phyloP scores from a whole-genome alignment of 179 eudicot genomes.

The Nepenthes alata region DNA sequence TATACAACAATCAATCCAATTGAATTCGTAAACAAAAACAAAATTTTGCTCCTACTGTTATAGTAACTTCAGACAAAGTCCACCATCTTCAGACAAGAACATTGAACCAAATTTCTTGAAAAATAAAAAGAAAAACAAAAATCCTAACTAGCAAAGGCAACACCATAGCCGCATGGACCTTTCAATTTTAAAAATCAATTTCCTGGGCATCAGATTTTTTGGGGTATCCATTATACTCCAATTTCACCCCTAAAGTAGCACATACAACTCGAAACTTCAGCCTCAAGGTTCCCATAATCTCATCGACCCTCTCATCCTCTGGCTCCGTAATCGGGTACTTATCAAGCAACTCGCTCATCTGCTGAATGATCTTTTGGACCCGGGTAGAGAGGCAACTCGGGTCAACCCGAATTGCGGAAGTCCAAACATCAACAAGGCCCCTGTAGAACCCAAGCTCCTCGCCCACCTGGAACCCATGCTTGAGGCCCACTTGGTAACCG shows the following conservation, averaged over 20 bases:
- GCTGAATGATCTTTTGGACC: conserved; percentile 40
- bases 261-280: conserved; percentile 59
- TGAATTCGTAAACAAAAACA: no score
- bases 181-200: conserved; percentile 23
- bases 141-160: no score
- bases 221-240: conserved; percentile 66
- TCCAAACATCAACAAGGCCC: conserved; percentile 51
- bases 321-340: conserved; percentile 51
- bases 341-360: conserved; percentile 39
- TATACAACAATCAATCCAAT: no score
- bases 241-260: conserved; percentile 59
- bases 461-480: conserved; percentile 50
- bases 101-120: no score
- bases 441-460: conserved; percentile 69
- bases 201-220: conserved; percentile 25
- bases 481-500: conserved; percentile 67
- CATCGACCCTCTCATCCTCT: conserved; percentile 56
- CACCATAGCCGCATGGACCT: no score
- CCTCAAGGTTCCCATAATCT: conserved; percentile 40
- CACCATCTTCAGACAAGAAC: no score
- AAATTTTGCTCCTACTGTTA: no score
- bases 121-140: no score
- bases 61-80: no score
- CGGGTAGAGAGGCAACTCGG: conserved; percentile 42
- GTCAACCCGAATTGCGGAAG: conserved; percentile 38